Percentiles rank a stretch among this genome's conserved stretches.
These are phyloP conservation scores for Peniophora sp. DNA, from an alignment of 1,284 basidiomycete genomes.

Conservation along the genomic window DNA sequence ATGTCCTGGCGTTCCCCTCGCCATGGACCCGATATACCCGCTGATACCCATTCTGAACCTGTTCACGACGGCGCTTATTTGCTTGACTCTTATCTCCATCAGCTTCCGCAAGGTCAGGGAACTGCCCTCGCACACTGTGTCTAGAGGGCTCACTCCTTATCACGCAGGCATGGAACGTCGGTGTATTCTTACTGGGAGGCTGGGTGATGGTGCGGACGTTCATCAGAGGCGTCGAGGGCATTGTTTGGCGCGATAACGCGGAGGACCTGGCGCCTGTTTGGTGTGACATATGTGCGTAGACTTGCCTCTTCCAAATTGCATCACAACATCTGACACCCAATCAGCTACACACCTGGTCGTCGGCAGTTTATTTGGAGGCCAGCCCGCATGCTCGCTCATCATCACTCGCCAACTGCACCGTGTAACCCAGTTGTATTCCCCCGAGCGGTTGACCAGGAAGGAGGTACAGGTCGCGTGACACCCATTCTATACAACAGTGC, in stretches of 20 bases:
- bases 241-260: neutral
- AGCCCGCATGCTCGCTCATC: neutral
- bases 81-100: neutral
- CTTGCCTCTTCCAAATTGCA: no score
- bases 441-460: no score
- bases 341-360: neutral
- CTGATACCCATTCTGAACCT: neutral
- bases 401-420: neutral
- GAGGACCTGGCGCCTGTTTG: neutral
- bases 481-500: no score
- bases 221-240: neutral
- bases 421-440: neutral
- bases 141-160: no score
- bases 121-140: no score
- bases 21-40: neutral
- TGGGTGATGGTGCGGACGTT: neutral
- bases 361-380: neutral
- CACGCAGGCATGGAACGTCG: neutral
- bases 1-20: neutral
- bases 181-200: neutral
- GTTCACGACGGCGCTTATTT: neutral
- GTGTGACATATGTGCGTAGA: slow-evolving; percentile 1
- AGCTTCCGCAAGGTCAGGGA: neutral
- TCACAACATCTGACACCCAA: no score
- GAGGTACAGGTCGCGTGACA: no score